Evolutionary conservation across 2,329 filamentous ascomycete species (phyloP).

Genomic region (Calonectria honghensis): DNA sequence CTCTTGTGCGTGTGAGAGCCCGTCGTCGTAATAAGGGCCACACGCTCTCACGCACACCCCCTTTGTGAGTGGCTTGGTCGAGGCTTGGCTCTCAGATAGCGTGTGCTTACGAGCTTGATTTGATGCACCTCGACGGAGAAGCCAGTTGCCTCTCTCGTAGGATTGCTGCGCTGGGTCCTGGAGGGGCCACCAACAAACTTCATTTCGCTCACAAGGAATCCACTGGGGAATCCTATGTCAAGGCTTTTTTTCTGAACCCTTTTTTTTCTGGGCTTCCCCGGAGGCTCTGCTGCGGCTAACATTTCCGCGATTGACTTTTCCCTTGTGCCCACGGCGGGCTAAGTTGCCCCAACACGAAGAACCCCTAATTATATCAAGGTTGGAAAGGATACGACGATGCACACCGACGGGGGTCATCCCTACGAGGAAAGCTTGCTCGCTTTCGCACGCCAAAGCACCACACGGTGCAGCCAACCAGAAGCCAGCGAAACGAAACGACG

Average conservation of each 20-base stretch:
- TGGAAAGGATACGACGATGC: slow-evolving; percentile 2
- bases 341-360: slow-evolving; percentile 23
- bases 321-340: background rate
- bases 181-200: slow-evolving; percentile 8
- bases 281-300: slow-evolving; percentile 39
- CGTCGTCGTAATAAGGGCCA: background rate
- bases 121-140: slow-evolving; percentile 26
- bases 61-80: slow-evolving; percentile 6
- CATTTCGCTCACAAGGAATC: slow-evolving; percentile 18
- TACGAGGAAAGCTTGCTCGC: background rate
- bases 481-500: slow-evolving; percentile 31
- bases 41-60: background rate
- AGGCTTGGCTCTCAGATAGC: slow-evolving; percentile 31
- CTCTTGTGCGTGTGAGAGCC: slow-evolving; percentile 9
- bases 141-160: background rate
- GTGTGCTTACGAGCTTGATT: slow-evolving; percentile 31
- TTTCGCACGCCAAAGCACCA: slow-evolving; percentile 2
- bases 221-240: background rate
- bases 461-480: slow-evolving; percentile 23
- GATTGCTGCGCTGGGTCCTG: background rate
- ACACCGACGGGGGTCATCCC: slow-evolving; percentile 17
- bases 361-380: slow-evolving; percentile 25
- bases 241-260: slow-evolving; percentile 4
- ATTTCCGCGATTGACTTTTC: slow-evolving; percentile 2
- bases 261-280: slow-evolving; percentile 28